A percentile compares a stretch with the other conserved stretches of the same genome.
Conservation (phyloP, 208 protist species). For the Cochliopodium minus region DNA sequence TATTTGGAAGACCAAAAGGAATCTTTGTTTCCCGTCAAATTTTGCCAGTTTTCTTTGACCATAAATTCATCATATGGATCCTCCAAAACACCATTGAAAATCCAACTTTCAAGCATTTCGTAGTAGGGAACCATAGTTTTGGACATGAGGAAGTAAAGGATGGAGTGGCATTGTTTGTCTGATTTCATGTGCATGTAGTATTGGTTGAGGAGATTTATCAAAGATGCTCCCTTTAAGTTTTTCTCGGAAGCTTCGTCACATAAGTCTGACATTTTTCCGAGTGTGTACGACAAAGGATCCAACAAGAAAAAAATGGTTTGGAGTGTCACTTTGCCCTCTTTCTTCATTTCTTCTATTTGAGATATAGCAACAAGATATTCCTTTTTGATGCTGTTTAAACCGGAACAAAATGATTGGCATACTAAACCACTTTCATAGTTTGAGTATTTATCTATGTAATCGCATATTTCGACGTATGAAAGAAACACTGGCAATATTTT, state of each 20-base stretch:
- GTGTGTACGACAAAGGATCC: conserved; percentile 15
- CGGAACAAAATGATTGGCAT: conserved; percentile 17
- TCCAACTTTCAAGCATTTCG: conserved; percentile 25
- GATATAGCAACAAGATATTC: conserved; percentile 22
- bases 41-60: conserved; percentile 16
- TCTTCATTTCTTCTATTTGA: conserved; percentile 19
- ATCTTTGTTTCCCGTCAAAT: conserved; percentile 18
- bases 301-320: conserved; percentile 31
- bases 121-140: conserved; percentile 21
- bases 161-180: conserved; percentile 17
- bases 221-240: conserved; percentile 3
- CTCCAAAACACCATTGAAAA: conserved; percentile 20
- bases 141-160: conserved; percentile 1
- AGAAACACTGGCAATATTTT: conserved; percentile 20
- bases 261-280: conserved; percentile 16
- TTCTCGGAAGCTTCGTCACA: not conserved
- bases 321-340: not conserved
- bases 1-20: conserved; percentile 15
- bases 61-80: conserved; percentile 36
- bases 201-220: conserved; percentile 17
- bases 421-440: conserved; percentile 23
- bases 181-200: conserved; percentile 6
- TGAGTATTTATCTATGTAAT: conserved; percentile 11
- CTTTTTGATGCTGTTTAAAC: conserved; percentile 4
- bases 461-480: conserved; percentile 9